Evolutionary conservation across 2,329 filamentous ascomycete species (phyloP).

Genomic region (Arthrobotrys sphaeroides): DNA sequence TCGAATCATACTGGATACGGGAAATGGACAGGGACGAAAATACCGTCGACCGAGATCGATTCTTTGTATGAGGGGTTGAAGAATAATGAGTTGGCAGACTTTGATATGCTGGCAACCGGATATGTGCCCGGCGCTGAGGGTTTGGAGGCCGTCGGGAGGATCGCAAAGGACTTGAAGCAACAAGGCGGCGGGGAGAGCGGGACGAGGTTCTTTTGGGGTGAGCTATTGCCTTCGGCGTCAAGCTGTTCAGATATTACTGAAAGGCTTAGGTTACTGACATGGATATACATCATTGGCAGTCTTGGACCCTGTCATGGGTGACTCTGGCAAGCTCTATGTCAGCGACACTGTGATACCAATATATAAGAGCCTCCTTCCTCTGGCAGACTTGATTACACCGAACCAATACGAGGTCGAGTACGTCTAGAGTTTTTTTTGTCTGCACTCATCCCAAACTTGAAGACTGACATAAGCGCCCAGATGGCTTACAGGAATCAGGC

Average conservation of each 20-base stretch:
- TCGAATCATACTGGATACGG: slow-evolving; percentile 96
- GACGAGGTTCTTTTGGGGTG: slow-evolving; percentile 83
- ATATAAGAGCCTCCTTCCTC: slow-evolving; percentile 79
- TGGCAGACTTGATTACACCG: slow-evolving; percentile 90
- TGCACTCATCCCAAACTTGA: not conserved
- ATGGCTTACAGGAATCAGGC: slow-evolving; percentile 83
- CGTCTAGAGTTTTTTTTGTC: not conserved
- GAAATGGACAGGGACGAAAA: slow-evolving; percentile 84
- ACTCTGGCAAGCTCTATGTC: slow-evolving; percentile 91
- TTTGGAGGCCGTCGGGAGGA: slow-evolving; percentile 83
- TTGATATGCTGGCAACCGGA: slow-evolving; percentile 92
- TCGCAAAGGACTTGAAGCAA: slow-evolving; percentile 80
- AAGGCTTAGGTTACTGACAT: not conserved
- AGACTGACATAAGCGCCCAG: slow-evolving; percentile 63
- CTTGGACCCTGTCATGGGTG: slow-evolving; percentile 97
- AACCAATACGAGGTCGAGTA: slow-evolving; percentile 98
- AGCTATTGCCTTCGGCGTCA: slow-evolving; percentile 54
- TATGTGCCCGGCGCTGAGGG: slow-evolving; percentile 90
- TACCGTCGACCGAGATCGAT: slow-evolving; percentile 81
- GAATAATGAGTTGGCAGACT: slow-evolving; percentile 84
- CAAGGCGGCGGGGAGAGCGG: slow-evolving; percentile 70
- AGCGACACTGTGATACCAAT: slow-evolving; percentile 89
- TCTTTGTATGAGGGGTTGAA: slow-evolving; percentile 86
- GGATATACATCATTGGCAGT: slow-evolving; percentile 65
- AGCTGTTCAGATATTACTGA: not conserved